Evolutionary conservation across 441 rosid species (phyloP), one percentile per base, ranked within the genome.

Genomic region (Aquilaria agallochum): DNA sequence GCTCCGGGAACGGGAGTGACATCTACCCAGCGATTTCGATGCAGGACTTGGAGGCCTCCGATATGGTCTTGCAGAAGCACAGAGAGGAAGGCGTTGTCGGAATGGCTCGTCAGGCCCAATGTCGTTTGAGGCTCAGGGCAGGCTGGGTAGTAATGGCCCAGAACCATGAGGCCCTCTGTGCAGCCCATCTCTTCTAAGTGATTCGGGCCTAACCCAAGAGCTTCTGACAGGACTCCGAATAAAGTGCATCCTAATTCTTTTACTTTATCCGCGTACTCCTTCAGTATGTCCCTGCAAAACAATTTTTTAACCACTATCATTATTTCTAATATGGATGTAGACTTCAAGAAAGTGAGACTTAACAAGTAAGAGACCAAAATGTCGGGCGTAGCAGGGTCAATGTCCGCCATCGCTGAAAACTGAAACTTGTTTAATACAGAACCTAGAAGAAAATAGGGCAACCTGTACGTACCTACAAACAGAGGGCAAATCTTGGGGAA

Each of bases 401-500:
- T 1, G 3, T 51, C 20, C 20, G 20, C 20, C 20, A 20, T 20
- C 1, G 20, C 20, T 20, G 20, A 20, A 20, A 20, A 20, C 20
- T 20, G 20, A 20, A 20, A 20, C 20, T 20, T 20, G 20, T 20
- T 20, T 20, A 20, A 20, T 20, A 20, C 20, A 20, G 20, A 20
- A 20, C 20, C 20, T 20, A 20, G 20, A 20, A 20, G 20, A 20
- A 49, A 49, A 12, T n/a, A 6, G 2, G 15, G 11, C 12, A 49
- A 11, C 15, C 12, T 48, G 9, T 59, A 30, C 68, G 15, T 45
- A 78, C 81, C 85, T 71, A 78, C 82, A 83, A 15, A 58, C 53
- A 2, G n/a, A 20, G 12, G 95, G 92, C 58, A 82, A 56, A 5
- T 85, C 85, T 5, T 81, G 65, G 5, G 81, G 80, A 1, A 50